Base-by-base conservation (phyloP, 805 yeast genomes). In the Candida suzukii region DNA sequence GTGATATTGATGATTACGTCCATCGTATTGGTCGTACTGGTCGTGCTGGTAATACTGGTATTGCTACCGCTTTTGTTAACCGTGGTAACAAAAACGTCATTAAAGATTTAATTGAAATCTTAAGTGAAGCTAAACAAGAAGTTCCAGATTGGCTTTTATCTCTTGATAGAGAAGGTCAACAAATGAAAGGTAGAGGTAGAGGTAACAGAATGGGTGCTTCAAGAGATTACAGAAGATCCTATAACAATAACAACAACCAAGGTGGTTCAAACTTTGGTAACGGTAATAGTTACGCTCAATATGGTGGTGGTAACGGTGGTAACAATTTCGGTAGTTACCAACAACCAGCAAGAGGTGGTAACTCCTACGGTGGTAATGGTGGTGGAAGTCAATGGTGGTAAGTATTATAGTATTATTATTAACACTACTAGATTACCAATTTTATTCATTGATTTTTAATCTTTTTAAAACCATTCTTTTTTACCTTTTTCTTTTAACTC, bases 11-110 rank as follows among this genome's bases (percentile, higher is more conserved):
- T 67, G 99, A 93, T 69, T 93, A 93, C 63, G 99, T 93, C 45
- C 99, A 93, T 74, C 86, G 99, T 74, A 93, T 93, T 63, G 99
- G 99, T 79, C 91, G 99, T 81, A 93, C 99, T 61, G 99, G 99
- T 71, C 93, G 99, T 81, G 99, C 99, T 58, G 99, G 99, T 78
- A 93, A 93, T 73, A 81, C 84, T 48, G 99, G 99, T 85, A 75
- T 86, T 56, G 97, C 99, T 51, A 90, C 97, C 52, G 95, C 99
- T 39, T 93, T 93, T 74, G 87, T 93, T 71, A 93, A 93, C 83
- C 85, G 98, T 72, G 84, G 83, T 64, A 93, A 88, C 79, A 79
- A 76, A 61, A 88, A 88, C 61, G 75, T 95, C 57, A 91, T 79
- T 52, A 86, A 86, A 66, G 96, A 88, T 48, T 71, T 93, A 64